Conservation (phyloP, 148 eudicot genomes). For the Silene uniflora region DNA sequence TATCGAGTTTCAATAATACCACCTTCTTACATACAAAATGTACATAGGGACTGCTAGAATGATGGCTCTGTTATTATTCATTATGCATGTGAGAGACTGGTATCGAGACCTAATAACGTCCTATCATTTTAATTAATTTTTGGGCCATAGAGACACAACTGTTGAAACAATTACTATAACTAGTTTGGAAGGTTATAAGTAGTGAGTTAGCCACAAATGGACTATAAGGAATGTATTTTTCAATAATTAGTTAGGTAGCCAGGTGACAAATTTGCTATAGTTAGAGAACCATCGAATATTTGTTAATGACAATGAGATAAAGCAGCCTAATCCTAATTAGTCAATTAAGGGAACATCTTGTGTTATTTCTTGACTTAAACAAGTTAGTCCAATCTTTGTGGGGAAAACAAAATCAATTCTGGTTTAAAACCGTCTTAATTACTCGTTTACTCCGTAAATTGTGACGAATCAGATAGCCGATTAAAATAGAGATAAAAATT, state of each 20-base stretch:
- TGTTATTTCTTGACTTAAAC: conserved; percentile 5
- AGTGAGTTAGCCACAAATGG: conserved; percentile 13
- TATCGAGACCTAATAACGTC: too few relatives aligned
- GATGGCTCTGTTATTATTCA: too few relatives aligned
- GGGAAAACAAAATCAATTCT: neutral
- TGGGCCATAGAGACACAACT: neutral
- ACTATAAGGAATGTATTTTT: neutral
- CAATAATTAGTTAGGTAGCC: neutral
- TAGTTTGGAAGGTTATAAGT: conserved; percentile 8
- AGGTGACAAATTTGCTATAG: neutral
- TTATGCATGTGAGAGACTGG: too few relatives aligned
- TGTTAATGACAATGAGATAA: neutral
- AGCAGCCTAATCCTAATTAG: neutral
- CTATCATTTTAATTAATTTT: too few relatives aligned
- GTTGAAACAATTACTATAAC: neutral
- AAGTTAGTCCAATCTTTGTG: neutral
- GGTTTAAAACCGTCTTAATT: too few relatives aligned
- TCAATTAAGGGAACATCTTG: neutral
- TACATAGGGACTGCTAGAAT: too few relatives aligned
- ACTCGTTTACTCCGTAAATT: too few relatives aligned
- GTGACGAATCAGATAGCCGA: too few relatives aligned
- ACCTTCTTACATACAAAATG: too few relatives aligned
- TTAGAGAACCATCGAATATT: too few relatives aligned
- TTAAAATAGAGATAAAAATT: too few relatives aligned
- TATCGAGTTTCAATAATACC: too few relatives aligned